Evolutionary conservation across 305 asterid species (phyloP), one percentile per base, ranked within the genome.

Genomic region (Euphrasia arctica): DNA sequence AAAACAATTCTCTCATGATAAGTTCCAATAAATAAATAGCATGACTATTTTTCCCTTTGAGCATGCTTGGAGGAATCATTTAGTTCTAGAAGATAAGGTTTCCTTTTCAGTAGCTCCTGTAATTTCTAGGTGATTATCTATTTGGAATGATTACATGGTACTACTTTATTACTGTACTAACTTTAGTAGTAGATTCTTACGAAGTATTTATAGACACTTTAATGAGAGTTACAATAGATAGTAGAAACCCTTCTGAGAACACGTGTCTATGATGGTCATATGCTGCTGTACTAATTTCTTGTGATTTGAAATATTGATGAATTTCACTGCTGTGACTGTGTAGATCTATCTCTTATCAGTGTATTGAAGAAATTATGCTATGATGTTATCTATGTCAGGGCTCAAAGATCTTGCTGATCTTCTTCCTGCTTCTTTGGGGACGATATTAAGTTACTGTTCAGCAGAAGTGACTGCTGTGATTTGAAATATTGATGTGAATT

Each of bases 361-460:
- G 39, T 41, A 62, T 54, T 66, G 41, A 14, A 34, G 52, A 42
- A 48, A 62, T 42, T 60, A 45, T 43, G 13, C 42, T 54, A n/a
- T 60, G 60, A 47, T 50, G 4, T 49, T 55, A 68, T 60, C 51
- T 45, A 65, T 64, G 64, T 60, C 92, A 93, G 99, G 99, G 76
- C 89, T 93, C 80, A 93, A 93, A 81, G 99, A 90, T 78, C 95
- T 93, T 57, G 95, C 97, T 29, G 99, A 93, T 80, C 90, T 85
- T 76, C 93, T 93, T 75, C 99, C 99, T 58, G 97, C 95, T 41
- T 93, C 97, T 18, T 79, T 93, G 90, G 96, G 87, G 18, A 78
- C 96, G 29, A 74, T 93, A 1, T 82, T 86, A 25, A 86, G 97
- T 77, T 93, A 93, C 80, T 85, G 88, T 61, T 81, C 99, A 43